Conservation (phyloP, 2,329 filamentous ascomycete genomes). For the Cercospora sp. region DNA sequence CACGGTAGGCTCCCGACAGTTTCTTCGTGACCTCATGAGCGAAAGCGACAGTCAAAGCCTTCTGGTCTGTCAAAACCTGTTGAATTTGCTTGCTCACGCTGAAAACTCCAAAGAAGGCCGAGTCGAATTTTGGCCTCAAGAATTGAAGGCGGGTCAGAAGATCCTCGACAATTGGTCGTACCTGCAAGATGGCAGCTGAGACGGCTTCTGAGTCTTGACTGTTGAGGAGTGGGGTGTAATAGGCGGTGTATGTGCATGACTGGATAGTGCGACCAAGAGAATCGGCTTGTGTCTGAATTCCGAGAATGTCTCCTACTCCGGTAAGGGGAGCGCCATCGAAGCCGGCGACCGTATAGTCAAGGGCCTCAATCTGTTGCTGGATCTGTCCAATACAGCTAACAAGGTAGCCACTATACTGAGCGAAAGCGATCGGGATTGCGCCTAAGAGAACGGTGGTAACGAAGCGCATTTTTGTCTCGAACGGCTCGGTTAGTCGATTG, state of each 20-base stretch:
- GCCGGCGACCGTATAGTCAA: not conserved
- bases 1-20: slow-evolving; percentile 8
- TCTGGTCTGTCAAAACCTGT: slow-evolving; percentile 14
- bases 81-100: slow-evolving; percentile 1
- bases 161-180: not conserved
- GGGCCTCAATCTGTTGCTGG: not conserved
- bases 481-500: not conserved
- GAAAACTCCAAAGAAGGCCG: not conserved
- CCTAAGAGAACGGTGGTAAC: not conserved
- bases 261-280: not conserved
- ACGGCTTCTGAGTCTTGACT: not conserved
- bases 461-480: not conserved
- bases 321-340: not conserved
- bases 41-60: slow-evolving; percentile 11
- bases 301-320: not conserved
- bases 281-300: not conserved
- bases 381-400: not conserved
- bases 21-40: slow-evolving; percentile 8
- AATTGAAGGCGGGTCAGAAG: not conserved
- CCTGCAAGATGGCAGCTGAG: not conserved
- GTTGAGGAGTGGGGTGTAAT: not conserved
- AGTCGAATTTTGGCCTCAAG: not conserved
- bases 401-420: not conserved
- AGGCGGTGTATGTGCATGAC: not conserved
- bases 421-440: not conserved